Percentiles rank a stretch among this genome's conserved stretches.
Conservation (phyloP, 169 alveolate genomes). For the Plasmodium falciparum region DNA sequence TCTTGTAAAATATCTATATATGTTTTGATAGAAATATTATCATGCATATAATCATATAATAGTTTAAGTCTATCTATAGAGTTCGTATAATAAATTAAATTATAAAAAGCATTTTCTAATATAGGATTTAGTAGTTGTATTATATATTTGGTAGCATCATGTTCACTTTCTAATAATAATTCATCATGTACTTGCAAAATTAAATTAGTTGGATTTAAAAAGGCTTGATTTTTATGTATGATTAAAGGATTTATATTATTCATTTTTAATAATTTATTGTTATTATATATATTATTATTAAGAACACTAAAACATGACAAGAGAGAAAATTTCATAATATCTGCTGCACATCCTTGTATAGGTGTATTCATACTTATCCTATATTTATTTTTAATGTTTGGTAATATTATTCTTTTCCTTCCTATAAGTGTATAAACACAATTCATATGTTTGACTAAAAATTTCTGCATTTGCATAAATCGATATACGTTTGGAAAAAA, state of each 20-base stretch:
- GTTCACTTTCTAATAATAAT: constrained; percentile 78
- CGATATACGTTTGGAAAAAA: constrained; percentile 75
- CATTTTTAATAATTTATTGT: constrained; percentile 12
- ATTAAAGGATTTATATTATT: constrained; percentile 11
- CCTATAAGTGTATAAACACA: constrained; percentile 80
- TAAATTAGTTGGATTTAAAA: constrained; percentile 51
- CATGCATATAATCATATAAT: constrained; percentile 64
- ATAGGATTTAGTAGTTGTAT: constrained; percentile 50
- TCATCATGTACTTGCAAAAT: constrained; percentile 85
- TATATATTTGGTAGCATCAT: constrained; percentile 12
- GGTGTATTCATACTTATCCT: constrained; percentile 84
- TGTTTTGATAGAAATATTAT: constrained; percentile 63
- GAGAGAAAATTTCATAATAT: constrained; percentile 81
- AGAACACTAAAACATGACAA: constrained; percentile 30
- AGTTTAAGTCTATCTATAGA: constrained; percentile 34
- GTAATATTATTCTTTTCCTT: constrained; percentile 73
- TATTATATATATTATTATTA: background rate
- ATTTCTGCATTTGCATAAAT: constrained; percentile 78
- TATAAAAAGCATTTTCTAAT: constrained; percentile 74
- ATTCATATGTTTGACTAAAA: constrained; percentile 62
- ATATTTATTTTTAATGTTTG: constrained; percentile 68
- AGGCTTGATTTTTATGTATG: constrained; percentile 9
- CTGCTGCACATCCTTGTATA: constrained; percentile 85
- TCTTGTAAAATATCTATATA: constrained; percentile 36
- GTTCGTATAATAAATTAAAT: constrained; percentile 69